These are phyloP conservation scores for Hypomontagnella monticulosa DNA, from an alignment of 495 filamentous ascomycete species.

Conservation along the genomic window DNA sequence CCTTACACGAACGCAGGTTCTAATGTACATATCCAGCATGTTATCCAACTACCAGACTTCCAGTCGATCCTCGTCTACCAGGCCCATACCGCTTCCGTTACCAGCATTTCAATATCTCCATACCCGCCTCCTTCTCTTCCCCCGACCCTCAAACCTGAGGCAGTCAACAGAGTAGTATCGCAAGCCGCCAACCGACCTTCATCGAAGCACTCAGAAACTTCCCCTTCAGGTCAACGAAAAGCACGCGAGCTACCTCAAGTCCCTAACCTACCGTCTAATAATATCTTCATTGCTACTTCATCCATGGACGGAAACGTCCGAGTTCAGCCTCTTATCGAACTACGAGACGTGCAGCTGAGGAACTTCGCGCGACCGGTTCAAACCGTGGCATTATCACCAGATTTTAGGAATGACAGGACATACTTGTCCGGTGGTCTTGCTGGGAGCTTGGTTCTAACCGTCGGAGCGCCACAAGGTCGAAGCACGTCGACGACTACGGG, in stretches of 20 bases:
- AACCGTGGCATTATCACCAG: conserved; percentile 88
- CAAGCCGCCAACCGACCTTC: conserved; percentile 54
- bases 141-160: conserved; percentile 65
- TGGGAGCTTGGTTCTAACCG: conserved; percentile 89
- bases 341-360: conserved; percentile 81
- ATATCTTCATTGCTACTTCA: conserved; percentile 89
- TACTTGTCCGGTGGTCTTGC: conserved; percentile 92
- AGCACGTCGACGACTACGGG: conserved; percentile 83
- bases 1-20: background rate
- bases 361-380: conserved; percentile 95
- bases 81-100: conserved; percentile 90
- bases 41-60: conserved; percentile 82
- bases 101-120: conserved; percentile 89
- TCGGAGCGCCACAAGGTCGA: conserved; percentile 77
- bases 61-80: conserved; percentile 84
- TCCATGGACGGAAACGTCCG: conserved; percentile 97
- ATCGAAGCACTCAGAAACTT: conserved; percentile 60
- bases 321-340: conserved; percentile 77
- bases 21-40: conserved; percentile 67
- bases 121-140: conserved; percentile 74
- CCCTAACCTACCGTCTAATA: conserved; percentile 78
- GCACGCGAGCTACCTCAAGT: conserved; percentile 60
- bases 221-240: conserved; percentile 61
- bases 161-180: conserved; percentile 56
- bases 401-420: conserved; percentile 85